These are phyloP conservation scores for Calamus simplicifolius DNA, from an alignment of 176 grass and related monocot genomes.

Conservation along the genomic window DNA sequence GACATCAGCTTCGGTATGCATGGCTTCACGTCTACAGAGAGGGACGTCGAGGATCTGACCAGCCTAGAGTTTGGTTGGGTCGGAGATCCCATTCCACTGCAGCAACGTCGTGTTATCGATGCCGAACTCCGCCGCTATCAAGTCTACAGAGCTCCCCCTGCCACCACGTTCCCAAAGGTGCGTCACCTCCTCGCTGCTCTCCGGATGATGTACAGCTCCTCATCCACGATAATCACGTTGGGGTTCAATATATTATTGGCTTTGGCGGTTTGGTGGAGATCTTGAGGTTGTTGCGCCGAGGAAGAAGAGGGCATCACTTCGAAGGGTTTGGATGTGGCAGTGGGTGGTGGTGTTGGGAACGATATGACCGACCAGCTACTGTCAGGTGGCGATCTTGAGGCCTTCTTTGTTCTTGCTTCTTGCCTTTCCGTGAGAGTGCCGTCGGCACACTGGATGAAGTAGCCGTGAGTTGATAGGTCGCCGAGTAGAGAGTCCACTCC, in stretches of 20 bases:
- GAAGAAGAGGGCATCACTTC: constrained; percentile 32
- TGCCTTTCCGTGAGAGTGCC: too few species aligned
- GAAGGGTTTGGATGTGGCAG: constrained; percentile 35
- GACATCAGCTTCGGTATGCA: too few species aligned
- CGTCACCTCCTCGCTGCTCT: constrained; percentile 24
- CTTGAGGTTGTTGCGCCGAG: constrained; percentile 32
- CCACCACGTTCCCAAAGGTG: constrained; percentile 55
- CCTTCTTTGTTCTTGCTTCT: too few species aligned
- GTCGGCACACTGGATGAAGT: too few species aligned
- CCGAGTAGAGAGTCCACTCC: too few species aligned
- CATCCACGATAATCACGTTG: not conserved
- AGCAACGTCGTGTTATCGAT: constrained; percentile 36
- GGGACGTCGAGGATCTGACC: constrained; percentile 71
- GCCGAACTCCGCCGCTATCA: constrained; percentile 48
- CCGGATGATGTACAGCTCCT: constrained; percentile 50
- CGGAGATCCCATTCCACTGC: constrained; percentile 28
- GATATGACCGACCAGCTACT: constrained; percentile 36
- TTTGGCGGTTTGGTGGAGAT: constrained; percentile 23
- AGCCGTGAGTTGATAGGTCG: too few species aligned
- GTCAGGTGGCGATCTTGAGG: constrained; percentile 38
- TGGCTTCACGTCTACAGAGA: too few species aligned
- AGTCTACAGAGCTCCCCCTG: constrained; percentile 2
- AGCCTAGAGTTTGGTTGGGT: constrained; percentile 9
- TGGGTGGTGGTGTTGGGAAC: constrained; percentile 56
- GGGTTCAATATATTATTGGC: constrained; percentile 34